Evolutionary conservation across 2,329 filamentous ascomycete genomes (phyloP).

Genomic region (Phyllosticta citribraziliensis): DNA sequence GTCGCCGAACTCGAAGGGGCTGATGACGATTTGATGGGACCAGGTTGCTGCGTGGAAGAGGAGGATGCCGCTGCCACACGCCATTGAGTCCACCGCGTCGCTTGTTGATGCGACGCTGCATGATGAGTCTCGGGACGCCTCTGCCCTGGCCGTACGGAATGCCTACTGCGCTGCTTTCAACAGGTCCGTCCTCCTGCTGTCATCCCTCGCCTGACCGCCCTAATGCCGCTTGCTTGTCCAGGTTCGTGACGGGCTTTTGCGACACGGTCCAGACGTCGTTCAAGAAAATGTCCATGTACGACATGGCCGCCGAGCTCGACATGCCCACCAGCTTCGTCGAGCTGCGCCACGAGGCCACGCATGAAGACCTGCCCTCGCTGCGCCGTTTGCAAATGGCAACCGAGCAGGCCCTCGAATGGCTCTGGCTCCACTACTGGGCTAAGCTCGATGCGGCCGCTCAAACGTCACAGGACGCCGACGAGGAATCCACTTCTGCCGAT

Average conservation of each 20-base stretch:
- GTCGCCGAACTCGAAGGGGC: slow-evolving; percentile 12
- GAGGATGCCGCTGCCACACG: slow-evolving; percentile 51
- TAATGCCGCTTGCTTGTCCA: slow-evolving; percentile 21
- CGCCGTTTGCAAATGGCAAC: slow-evolving; percentile 61
- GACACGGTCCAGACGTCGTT: slow-evolving; percentile 60
- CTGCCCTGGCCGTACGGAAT: slow-evolving; percentile 53
- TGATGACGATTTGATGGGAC: not conserved
- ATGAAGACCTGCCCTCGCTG: slow-evolving; percentile 74
- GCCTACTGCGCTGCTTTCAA: slow-evolving; percentile 68
- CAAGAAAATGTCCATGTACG: slow-evolving; percentile 61
- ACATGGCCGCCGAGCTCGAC: slow-evolving; percentile 56
- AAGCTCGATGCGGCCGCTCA: slow-evolving; percentile 30
- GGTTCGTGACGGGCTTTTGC: slow-evolving; percentile 71
- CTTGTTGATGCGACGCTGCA: slow-evolving; percentile 59
- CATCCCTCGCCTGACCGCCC: not conserved
- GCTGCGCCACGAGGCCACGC: slow-evolving; percentile 79
- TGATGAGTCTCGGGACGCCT: slow-evolving; percentile 42
- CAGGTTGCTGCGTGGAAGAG: slow-evolving; percentile 11
- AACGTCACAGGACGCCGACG: slow-evolving; percentile 4
- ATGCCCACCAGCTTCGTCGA: slow-evolving; percentile 76
- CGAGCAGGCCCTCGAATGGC: slow-evolving; percentile 65
- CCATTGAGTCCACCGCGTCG: slow-evolving; percentile 69
- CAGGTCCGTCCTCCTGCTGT: slow-evolving; percentile 41
- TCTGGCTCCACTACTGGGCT: slow-evolving; percentile 83
- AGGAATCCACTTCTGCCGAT: not conserved